Conservation (phyloP, 345 rosid species). For the Psidium guajava region DNA sequence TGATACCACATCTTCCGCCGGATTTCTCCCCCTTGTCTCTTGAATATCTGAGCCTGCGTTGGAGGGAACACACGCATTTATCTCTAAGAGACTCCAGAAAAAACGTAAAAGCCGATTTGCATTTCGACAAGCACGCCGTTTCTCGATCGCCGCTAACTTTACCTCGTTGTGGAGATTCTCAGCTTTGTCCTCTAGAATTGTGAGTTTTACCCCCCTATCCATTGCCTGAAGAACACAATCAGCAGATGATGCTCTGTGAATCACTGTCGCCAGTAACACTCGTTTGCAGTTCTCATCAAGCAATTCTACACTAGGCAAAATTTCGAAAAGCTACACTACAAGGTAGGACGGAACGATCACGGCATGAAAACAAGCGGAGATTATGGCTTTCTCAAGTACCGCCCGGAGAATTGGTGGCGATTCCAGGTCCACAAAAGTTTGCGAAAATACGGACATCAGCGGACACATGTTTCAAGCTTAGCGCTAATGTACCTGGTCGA, state of each 20-base stretch:
- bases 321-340: neutral
- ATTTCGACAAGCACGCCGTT: neutral
- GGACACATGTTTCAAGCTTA: neutral
- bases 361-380: neutral
- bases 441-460: neutral
- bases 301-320: neutral
- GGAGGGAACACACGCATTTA: neutral
- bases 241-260: neutral
- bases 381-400: neutral
- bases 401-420: neutral
- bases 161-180: conserved; percentile 68
- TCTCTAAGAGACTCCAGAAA: neutral
- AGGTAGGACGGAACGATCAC: neutral
- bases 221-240: conserved; percentile 38
- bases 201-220: conserved; percentile 64
- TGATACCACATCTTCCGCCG: conserved; percentile 9
- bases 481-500: conserved; percentile 1
- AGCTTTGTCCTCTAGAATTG: conserved; percentile 55
- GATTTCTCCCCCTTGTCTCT: neutral
- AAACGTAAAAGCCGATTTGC: neutral
- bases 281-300: neutral
- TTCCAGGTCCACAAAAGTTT: neutral
- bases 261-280: neutral
- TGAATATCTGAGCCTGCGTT: neutral
- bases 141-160: neutral